Percentiles rank a stretch among this genome's conserved stretches.
Conservation (phyloP, 2,329 filamentous ascomycete genomes). For the Exophiala lecanii-corni region DNA sequence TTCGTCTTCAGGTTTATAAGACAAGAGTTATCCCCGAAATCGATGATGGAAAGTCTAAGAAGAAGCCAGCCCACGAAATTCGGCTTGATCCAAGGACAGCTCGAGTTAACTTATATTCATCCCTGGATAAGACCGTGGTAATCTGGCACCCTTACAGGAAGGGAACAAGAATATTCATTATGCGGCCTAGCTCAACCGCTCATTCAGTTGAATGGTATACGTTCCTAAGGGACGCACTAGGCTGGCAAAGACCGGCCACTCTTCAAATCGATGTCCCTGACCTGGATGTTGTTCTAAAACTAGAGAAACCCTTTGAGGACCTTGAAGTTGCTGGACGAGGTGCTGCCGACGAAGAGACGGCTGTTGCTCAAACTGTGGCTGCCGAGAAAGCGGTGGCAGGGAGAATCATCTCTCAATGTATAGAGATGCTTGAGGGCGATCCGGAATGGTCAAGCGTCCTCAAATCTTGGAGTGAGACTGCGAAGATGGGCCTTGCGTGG, state of each 20-base stretch:
- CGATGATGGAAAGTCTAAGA: conserved; percentile 49
- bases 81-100: conserved; percentile 49
- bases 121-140: conserved; percentile 63
- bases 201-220: conserved; percentile 66
- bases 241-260: conserved; percentile 52
- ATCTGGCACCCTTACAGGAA: conserved; percentile 53
- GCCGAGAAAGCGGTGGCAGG: conserved; percentile 54
- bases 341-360: conserved; percentile 40
- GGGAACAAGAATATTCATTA: conserved; percentile 57
- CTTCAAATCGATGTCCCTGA: conserved; percentile 61
- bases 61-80: conserved; percentile 55
- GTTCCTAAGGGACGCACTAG: conserved; percentile 57
- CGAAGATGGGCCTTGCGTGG: conserved; percentile 63
- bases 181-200: conserved; percentile 57
- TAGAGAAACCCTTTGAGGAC: conserved; percentile 57
- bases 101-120: conserved; percentile 60
- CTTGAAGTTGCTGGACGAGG: conserved; percentile 38
- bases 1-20: conserved; percentile 57
- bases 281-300: conserved; percentile 53
- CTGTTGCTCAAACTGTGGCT: conserved; percentile 30
- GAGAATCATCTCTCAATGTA: conserved; percentile 53
- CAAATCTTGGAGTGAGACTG: conserved; percentile 53
- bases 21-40: conserved; percentile 60
- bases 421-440: conserved; percentile 54
- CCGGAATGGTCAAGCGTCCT: conserved; percentile 58